These are phyloP conservation scores for Aspergillus pseudoterreus DNA, from an alignment of 2,329 filamentous ascomycete genomes.

Conservation along the genomic window DNA sequence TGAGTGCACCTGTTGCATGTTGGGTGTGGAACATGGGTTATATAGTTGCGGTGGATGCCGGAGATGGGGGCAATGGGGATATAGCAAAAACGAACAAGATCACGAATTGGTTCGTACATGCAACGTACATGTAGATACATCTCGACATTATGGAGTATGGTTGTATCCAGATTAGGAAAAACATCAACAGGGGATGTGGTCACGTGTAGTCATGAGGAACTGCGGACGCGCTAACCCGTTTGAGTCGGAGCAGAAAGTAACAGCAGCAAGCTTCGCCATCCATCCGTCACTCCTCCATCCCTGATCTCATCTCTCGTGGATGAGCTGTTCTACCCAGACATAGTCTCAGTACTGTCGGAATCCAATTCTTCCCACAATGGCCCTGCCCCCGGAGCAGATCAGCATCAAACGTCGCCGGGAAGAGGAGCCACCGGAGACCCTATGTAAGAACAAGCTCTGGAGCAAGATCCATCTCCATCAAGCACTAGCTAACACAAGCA, in stretches of 20 bases:
- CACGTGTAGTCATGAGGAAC: background rate
- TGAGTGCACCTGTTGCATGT: conserved; percentile 13
- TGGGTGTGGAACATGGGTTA: conserved; percentile 12
- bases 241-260: background rate
- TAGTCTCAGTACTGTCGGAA: background rate
- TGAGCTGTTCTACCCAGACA: background rate
- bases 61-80: conserved; percentile 12
- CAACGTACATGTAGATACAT: no score
- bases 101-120: background rate
- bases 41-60: conserved; percentile 12
- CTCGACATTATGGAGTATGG: background rate
- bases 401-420: conserved; percentile 56
- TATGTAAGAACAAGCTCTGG: conserved; percentile 38
- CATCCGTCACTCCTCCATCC: background rate
- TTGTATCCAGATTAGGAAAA: background rate
- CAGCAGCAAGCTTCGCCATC: background rate
- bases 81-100: conserved; percentile 12
- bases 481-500: conserved; percentile 17
- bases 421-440: conserved; percentile 54
- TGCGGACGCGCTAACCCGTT: background rate
- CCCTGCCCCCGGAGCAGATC: conserved; percentile 48
- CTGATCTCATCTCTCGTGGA: background rate
- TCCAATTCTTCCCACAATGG: conserved; percentile 28
- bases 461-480: no score
- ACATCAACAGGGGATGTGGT: background rate